These are phyloP conservation scores for Dioszegia aurantiaca DNA, from an alignment of 768 basidiomycete species.

Conservation along the genomic window DNA sequence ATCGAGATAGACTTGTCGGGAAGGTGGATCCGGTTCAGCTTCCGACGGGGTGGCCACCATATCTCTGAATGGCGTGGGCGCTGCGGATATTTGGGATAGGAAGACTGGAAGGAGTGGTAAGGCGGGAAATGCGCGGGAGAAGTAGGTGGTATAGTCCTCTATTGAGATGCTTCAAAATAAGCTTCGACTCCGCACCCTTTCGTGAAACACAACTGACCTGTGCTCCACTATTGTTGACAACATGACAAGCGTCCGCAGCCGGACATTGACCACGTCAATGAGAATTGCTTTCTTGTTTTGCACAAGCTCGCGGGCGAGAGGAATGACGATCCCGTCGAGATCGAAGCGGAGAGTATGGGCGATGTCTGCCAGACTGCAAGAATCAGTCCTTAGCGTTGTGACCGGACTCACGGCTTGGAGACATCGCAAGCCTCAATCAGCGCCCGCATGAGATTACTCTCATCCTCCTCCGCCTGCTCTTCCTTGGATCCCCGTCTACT, in stretches of 20 bases:
- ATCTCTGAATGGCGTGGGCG: slow-evolving; percentile 68
- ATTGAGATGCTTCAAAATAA: slow-evolving; percentile 55
- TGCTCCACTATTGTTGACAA: slow-evolving; percentile 54
- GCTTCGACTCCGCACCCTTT: not conserved
- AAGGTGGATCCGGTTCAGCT: slow-evolving; percentile 7
- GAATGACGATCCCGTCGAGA: slow-evolving; percentile 66
- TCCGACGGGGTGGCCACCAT: slow-evolving; percentile 57
- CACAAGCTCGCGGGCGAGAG: slow-evolving; percentile 88
- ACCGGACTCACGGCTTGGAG: slow-evolving; percentile 45
- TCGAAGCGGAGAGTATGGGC: slow-evolving; percentile 46
- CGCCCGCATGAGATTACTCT: slow-evolving; percentile 39
- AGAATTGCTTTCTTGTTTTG: slow-evolving; percentile 85
- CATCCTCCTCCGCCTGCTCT: slow-evolving; percentile 52
- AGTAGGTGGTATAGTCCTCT: slow-evolving; percentile 48
- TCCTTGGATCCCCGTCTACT: slow-evolving; percentile 20
- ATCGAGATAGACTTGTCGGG: slow-evolving; percentile 71
- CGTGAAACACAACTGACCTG: slow-evolving; percentile 25
- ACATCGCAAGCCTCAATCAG: slow-evolving; percentile 47
- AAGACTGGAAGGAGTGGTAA: slow-evolving; percentile 56
- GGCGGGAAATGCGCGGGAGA: slow-evolving; percentile 23
- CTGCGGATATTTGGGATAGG: slow-evolving; percentile 70
- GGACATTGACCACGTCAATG: slow-evolving; percentile 75
- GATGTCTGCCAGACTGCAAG: slow-evolving; percentile 45
- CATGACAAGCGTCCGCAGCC: slow-evolving; percentile 76
- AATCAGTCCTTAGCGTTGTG: too few species aligned